phyloP scores from a whole-genome alignment of 108 stramenopile genomes.

The Ochromonas danica region DNA sequence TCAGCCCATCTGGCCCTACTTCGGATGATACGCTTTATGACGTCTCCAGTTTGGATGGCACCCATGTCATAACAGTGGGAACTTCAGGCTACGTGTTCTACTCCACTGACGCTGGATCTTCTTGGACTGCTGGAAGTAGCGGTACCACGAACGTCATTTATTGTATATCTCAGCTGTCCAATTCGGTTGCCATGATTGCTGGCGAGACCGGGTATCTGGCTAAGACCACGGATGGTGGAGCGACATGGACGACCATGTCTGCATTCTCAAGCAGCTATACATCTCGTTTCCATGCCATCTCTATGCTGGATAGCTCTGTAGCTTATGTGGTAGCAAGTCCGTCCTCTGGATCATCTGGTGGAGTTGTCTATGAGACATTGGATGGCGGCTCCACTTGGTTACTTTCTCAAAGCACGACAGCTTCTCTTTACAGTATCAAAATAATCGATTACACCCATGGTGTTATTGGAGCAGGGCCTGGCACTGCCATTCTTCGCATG shows the following conservation, averaged over 20 bases:
- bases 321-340: neutral
- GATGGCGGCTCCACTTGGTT: neutral
- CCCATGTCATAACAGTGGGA: neutral
- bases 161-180: neutral
- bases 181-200: neutral
- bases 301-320: neutral
- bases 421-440: neutral
- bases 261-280: neutral
- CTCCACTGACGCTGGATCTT: neutral
- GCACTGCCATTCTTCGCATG: neutral
- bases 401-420: neutral
- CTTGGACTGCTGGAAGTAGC: neutral
- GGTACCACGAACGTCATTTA: neutral
- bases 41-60: neutral
- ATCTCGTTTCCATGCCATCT: neutral
- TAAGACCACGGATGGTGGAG: neutral
- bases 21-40: neutral
- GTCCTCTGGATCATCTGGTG: too few relatives aligned
- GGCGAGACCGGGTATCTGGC: neutral
- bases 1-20: neutral
- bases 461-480: neutral
- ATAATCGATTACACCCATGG: neutral
- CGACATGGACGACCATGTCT: neutral
- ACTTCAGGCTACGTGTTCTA: neutral
- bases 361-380: neutral